Base-by-base conservation (phyloP, 805 yeast species). In the Geotrichum ghanense region DNA sequence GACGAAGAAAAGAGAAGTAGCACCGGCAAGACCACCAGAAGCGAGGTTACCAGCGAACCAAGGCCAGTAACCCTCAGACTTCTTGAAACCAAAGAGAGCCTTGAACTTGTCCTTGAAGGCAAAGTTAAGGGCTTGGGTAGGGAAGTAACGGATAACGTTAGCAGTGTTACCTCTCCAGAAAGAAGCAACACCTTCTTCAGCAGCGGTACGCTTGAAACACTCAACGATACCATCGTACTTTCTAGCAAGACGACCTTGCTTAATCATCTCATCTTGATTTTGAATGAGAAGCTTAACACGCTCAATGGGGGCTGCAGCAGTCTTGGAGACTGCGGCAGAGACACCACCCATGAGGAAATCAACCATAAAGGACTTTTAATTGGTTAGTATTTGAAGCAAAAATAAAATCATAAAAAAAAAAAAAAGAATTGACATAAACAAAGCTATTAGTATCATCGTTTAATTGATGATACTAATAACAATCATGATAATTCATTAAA, bases 131-230 rank as follows among this genome's bases (percentile, higher is more conserved):
- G 97, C 97, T 76, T 88, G 97, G 71, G 97, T 89, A 72, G 97
- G 97, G 95, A 88, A 88, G 81, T 89, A 88, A 79, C 97, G 85
- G 76, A 88, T 82, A 69, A 88, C 97, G 75, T 88, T 88, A 65
- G 97, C 97, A 58, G 96, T 89, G 89, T 88, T 88, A 80, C 97
- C 97, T 83, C 96, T 83, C 97, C 97, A 88, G 90, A 88, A 87
- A 55, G 97, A 74, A 58, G 73, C 76, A 55, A 84, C 65, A 81
- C 97, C 97, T 77, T 88, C 97, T 60, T 83, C 86, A 61, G 84
- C 83, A 57, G 89, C 83, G 60, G 97, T 89, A 79, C 96, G 84
- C 65, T 68, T 79, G 94, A 89, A 88, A 76, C 95, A 86, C 67
- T 88, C 97, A 54, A 61, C 73, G 57, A 88, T 89, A 84, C 97